Evolutionary conservation across 1,284 basidiomycete species (phyloP).

Genomic region (Naganishia sp.): DNA sequence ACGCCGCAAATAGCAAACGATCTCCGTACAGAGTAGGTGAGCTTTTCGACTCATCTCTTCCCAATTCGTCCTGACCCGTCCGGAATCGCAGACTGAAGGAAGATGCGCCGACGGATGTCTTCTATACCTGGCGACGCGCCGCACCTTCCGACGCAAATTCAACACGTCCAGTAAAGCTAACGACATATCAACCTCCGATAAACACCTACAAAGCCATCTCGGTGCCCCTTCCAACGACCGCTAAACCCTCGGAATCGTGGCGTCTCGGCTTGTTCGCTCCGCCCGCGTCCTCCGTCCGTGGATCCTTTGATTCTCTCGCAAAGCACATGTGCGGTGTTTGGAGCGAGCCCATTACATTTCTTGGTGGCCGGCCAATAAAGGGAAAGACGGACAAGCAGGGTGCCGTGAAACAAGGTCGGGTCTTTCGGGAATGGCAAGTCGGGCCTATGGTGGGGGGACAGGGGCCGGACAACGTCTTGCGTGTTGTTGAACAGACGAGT

Average conservation of each 20-base stretch:
- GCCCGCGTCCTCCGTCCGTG: conserved; percentile 15
- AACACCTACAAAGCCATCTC: conserved; percentile 71
- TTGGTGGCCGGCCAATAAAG: conserved; percentile 33
- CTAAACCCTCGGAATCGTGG: conserved; percentile 63
- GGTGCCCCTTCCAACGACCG: conserved; percentile 63
- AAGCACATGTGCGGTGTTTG: conserved; percentile 41
- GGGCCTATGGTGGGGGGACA: conserved; percentile 60
- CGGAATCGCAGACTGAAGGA: conserved; percentile 26
- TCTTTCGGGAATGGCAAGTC: conserved; percentile 34
- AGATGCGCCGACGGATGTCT: conserved; percentile 43
- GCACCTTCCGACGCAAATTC: neutral
- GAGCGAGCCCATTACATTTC: conserved; percentile 45
- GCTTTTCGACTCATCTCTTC: neutral
- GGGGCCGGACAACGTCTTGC: conserved; percentile 57
- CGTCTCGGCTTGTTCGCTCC: conserved; percentile 61
- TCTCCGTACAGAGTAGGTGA: conserved; percentile 52
- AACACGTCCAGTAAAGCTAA: conserved; percentile 61
- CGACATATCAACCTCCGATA: conserved; percentile 63
- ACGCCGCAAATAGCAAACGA: conserved; percentile 55
- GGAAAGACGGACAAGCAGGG: conserved; percentile 22
- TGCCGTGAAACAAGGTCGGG: conserved; percentile 34
- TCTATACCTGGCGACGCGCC: conserved; percentile 45
- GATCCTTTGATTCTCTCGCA: conserved; percentile 24
- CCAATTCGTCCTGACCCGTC: neutral
- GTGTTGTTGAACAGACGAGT: conserved; percentile 72